These are phyloP conservation scores for Ustilago xerochloae DNA, from an alignment of 1,284 basidiomycete species.

Conservation along the genomic window DNA sequence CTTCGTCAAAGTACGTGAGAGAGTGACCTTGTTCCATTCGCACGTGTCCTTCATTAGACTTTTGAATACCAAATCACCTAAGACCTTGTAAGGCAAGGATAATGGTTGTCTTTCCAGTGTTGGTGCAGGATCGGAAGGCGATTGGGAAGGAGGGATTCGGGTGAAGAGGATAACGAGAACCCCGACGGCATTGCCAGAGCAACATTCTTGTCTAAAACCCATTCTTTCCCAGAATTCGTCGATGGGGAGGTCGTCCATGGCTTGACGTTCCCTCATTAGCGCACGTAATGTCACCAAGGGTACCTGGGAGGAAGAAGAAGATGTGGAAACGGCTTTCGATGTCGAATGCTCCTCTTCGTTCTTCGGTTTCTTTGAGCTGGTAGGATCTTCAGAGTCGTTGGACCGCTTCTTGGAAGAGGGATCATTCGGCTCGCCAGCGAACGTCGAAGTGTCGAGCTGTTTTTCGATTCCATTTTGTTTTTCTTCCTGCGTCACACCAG, in stretches of 20 bases:
- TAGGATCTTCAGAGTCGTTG: too few relatives aligned
- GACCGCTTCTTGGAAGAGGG: not conserved
- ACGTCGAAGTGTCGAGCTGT: conserved; percentile 1
- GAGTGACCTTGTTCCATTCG: conserved; percentile 46
- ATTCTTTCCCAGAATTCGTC: conserved; percentile 67
- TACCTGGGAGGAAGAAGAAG: not conserved
- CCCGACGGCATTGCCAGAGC: conserved; percentile 64
- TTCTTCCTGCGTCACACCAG: conserved; percentile 7
- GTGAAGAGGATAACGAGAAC: conserved; percentile 59
- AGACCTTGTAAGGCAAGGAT: conserved; percentile 50
- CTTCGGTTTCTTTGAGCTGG: too few relatives aligned
- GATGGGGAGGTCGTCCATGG: conserved; percentile 54
- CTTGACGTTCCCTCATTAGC: conserved; percentile 53
- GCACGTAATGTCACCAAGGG: conserved; percentile 45
- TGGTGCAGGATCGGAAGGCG: not conserved
- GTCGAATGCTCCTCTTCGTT: too few relatives aligned
- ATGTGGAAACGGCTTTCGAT: not conserved
- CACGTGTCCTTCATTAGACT: conserved; percentile 61
- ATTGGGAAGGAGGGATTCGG: conserved; percentile 1
- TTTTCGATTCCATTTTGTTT: conserved; percentile 14
- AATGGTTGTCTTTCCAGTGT: conserved; percentile 36
- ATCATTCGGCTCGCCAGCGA: not conserved
- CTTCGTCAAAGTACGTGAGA: conserved; percentile 41
- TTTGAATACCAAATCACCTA: conserved; percentile 55
- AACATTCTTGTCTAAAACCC: conserved; percentile 67